A percentile compares a stretch with the other conserved stretches of the same genome.
Conservation (phyloP, 108 stramenopile species). For the Nitzschia palea region DNA sequence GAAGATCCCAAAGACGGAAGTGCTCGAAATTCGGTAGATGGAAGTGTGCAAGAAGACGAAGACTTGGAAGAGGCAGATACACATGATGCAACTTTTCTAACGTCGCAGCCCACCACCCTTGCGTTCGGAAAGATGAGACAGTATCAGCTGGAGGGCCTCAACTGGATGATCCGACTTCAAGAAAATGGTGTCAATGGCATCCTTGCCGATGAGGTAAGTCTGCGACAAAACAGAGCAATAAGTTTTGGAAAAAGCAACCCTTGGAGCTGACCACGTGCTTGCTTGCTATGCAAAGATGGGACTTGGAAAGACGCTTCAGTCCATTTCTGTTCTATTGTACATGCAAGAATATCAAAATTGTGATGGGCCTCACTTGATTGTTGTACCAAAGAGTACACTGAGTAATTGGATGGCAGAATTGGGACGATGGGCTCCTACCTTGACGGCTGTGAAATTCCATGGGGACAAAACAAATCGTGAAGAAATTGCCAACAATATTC, state of each 20-base stretch:
- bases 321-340: conserved; percentile 91
- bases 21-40: conserved; percentile 27
- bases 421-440: conserved; percentile 89
- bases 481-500: conserved; percentile 60
- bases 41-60: conserved; percentile 35
- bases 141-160: conserved; percentile 96
- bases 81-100: conserved; percentile 76
- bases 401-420: conserved; percentile 99
- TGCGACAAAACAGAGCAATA: too few relatives aligned
- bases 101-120: conserved; percentile 83
- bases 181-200: conserved; percentile 95
- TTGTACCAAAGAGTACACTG: conserved; percentile 97
- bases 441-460: conserved; percentile 90
- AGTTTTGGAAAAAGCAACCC: too few relatives aligned
- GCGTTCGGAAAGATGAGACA: conserved; percentile 82
- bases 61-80: conserved; percentile 78
- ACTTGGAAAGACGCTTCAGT: conserved; percentile 95
- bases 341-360: conserved; percentile 64
- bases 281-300: conserved; percentile 68
- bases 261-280: too few relatives aligned
- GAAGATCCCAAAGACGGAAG: neutral
- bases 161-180: conserved; percentile 97
- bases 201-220: conserved; percentile 71
- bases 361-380: conserved; percentile 91
- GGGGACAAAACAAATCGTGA: conserved; percentile 85